Evolutionary conservation across 164 flowering plant genomes (phyloP).

Genomic region (Berberis thunbergii): DNA sequence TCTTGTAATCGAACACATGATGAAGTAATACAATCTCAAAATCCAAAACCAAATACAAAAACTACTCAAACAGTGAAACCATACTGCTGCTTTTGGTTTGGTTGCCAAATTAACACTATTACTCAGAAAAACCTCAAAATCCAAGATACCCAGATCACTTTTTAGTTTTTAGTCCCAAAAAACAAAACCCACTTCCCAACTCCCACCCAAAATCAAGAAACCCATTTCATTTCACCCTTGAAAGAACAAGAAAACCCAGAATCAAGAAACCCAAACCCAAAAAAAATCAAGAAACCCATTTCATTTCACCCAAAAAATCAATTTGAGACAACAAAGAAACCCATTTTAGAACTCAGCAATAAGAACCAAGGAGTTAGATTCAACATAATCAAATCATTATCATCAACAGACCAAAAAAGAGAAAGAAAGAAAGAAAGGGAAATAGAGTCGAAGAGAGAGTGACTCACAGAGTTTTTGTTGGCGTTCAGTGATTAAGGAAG

Average conservation of each 20-base stretch:
- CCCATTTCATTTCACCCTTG: no score
- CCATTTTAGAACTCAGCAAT: no score
- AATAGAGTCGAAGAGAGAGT: constrained; percentile 9
- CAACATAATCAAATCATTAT: no score
- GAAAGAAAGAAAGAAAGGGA: background rate
- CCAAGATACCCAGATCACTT: constrained; percentile 4
- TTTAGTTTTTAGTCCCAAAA: background rate
- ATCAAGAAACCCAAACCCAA: background rate
- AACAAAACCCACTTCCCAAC: constrained; percentile 7
- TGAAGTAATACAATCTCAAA: background rate
- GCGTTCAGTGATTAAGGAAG: constrained; percentile 4
- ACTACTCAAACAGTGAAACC: background rate
- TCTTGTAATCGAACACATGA: no score
- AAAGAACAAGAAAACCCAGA: background rate
- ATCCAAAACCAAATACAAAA: background rate
- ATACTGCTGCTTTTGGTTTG: background rate
- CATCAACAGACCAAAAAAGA: background rate
- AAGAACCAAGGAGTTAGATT: no score
- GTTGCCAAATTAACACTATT: background rate
- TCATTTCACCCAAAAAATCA: no score
- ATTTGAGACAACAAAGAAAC: no score
- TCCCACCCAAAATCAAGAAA: background rate
- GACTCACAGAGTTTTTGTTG: constrained; percentile 17
- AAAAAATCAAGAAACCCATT: no score
- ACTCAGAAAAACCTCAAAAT: background rate